Percentiles rank a stretch among this genome's conserved stretches.
Conservation (phyloP, 257 asterid genomes). For the Jasminum sambac region DNA sequence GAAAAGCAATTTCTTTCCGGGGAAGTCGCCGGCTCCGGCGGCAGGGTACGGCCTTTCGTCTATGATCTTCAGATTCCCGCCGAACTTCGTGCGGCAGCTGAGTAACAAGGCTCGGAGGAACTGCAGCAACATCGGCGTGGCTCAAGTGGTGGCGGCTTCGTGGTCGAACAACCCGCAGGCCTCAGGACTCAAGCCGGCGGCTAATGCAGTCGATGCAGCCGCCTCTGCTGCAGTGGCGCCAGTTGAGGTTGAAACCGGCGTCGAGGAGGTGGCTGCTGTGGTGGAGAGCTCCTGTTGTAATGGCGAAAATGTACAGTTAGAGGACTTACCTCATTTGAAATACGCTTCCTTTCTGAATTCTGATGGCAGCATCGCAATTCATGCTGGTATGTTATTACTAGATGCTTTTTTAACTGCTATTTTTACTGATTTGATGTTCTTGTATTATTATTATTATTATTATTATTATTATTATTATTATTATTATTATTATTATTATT, state of each 20-base stretch:
- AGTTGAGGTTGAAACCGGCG: constrained; percentile 33
- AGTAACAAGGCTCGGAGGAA: constrained; percentile 89
- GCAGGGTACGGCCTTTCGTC: constrained; percentile 48
- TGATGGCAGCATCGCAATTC: constrained; percentile 87
- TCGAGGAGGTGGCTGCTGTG: constrained; percentile 42
- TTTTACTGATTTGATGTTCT: not conserved
- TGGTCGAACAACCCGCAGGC: constrained; percentile 69
- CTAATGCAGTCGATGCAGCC: constrained; percentile 66
- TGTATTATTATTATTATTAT: not conserved
- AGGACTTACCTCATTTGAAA: constrained; percentile 43
- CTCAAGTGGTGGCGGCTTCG: constrained; percentile 95
- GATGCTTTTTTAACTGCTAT: not conserved
- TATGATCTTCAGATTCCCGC: constrained; percentile 72
- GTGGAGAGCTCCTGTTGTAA: constrained; percentile 29
- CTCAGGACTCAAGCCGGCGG: constrained; percentile 42
- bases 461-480: not conserved
- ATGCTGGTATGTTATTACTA: constrained; percentile 65
- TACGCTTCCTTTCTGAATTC: constrained; percentile 67
- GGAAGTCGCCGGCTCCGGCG: constrained; percentile 14
- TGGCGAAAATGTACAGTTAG: constrained; percentile 52
- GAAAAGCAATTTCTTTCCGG: constrained; percentile 27
- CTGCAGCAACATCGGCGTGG: constrained; percentile 96
- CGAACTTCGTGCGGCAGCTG: constrained; percentile 94
- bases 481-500: not conserved
- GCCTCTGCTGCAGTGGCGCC: constrained; percentile 40